Evolutionary conservation across 1,139 yeast genomes (phyloP).

Genomic region (Yamadazyma epiphylla): DNA sequence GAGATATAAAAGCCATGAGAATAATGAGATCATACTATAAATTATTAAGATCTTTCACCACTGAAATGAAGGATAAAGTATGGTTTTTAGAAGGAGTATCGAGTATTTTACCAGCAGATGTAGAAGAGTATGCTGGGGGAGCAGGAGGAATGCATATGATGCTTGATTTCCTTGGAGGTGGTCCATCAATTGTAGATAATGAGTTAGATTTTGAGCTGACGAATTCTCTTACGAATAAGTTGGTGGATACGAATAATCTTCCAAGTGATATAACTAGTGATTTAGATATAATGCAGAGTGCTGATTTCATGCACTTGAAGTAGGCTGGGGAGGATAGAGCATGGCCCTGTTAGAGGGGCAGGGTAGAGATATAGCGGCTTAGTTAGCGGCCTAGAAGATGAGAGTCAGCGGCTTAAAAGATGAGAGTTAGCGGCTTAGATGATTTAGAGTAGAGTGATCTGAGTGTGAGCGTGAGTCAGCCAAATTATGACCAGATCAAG

Average conservation of each 20-base stretch:
- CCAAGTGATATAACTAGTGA: constrained; percentile 54
- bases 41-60: constrained; percentile 72
- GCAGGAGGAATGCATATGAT: constrained; percentile 88
- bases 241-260: constrained; percentile 51
- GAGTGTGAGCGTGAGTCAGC: too few species aligned
- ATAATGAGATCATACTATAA: constrained; percentile 87
- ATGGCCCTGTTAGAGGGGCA: too few species aligned
- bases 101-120: constrained; percentile 78
- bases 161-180: constrained; percentile 82
- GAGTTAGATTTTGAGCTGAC: constrained; percentile 44
- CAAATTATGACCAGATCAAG: too few species aligned
- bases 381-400: too few species aligned
- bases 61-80: constrained; percentile 82
- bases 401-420: too few species aligned
- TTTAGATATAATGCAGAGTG: constrained; percentile 48
- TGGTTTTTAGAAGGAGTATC: constrained; percentile 96
- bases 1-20: constrained; percentile 83
- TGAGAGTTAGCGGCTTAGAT: too few species aligned
- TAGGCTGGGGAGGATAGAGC: too few species aligned
- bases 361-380: too few species aligned
- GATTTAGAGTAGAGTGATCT: too few species aligned
- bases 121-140: constrained; percentile 79
- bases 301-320: constrained; percentile 31
- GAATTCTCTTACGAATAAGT: constrained; percentile 36
- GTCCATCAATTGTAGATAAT: constrained; percentile 46